Evolutionary conservation across 257 asterid species (phyloP), one percentile per base, ranked within the genome.

Genomic region (Solanum piurae): DNA sequence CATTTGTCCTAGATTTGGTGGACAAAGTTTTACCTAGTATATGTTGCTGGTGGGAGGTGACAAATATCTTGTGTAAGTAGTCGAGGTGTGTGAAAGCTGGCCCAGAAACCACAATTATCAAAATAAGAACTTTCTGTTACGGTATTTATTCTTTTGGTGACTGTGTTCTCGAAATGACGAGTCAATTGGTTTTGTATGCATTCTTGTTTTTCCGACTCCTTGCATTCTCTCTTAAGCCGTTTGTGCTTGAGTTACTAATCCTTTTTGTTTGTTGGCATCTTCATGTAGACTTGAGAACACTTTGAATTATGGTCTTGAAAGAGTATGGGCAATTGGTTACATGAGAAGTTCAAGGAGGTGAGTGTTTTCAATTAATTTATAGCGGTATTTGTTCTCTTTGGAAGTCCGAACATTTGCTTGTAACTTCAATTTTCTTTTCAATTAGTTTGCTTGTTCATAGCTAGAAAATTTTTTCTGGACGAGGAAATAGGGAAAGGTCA

Each of bases 321-420:
- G 99, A 92, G 99, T 97, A 90, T 97, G 99, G 99, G 95, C 99
- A 9, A 88, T 96, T 88, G 97, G 99, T 86, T 96, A 90, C 95
- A 93, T 96, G 90, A 96, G 91, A 93, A 91, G 98, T 87, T 97
- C 99, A 52, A 92, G 99, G 86, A 89, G 99, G 99, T 97, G 90
- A 89, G 94, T 86, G 85, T 49, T 74, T 46, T 52, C 85, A 46
- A 49, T 82, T 9, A 46, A 18, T 10, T 40, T 49, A 29, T 82
- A 10, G 29, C 20, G 4, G 69, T 29, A 49, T 27, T 46, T 49
- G 40, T 80, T 49, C 69, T 49, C 85, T 31, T 82, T 27, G 85
- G 38, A 82, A 49, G 69, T 49, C 12, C 7, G 42, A 20, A 31
- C 29, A 82, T 82, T 82, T 79, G 25, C 85, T 79, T 79, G 64